These are phyloP conservation scores for Eucalyptus coolabah DNA, from an alignment of 345 rosid species.

Conservation along the genomic window DNA sequence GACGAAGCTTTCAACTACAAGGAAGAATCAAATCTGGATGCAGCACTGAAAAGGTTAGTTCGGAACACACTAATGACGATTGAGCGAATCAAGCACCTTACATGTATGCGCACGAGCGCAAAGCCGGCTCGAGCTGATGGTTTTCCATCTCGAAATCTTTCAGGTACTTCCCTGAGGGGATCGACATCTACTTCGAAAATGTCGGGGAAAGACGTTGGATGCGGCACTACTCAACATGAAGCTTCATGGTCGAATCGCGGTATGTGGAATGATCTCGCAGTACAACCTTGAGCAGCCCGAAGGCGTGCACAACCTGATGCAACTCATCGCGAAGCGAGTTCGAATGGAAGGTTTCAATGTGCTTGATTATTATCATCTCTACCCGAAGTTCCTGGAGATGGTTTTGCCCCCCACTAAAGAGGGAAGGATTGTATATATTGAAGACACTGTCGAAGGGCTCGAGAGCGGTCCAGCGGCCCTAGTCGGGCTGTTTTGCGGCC, in stretches of 20 bases:
- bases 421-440: not conserved
- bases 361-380: not conserved
- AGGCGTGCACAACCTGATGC: not conserved
- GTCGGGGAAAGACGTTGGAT: not conserved
- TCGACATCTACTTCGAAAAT: constrained; percentile 2
- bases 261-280: not conserved
- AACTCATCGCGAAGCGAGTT: not conserved
- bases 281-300: not conserved
- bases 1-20: not conserved
- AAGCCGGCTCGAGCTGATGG: not conserved
- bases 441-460: not conserved
- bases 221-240: not conserved
- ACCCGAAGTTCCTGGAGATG: not conserved
- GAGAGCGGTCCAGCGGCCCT: not conserved
- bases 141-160: not conserved
- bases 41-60: not conserved
- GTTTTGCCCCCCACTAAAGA: not conserved
- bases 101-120: not conserved
- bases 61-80: not conserved
- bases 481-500: not conserved
- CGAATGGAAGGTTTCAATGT: not conserved
- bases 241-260: not conserved
- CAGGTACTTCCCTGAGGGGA: constrained; percentile 1
- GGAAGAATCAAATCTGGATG: not conserved
- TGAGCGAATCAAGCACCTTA: not conserved